phyloP scores from a whole-genome alignment of 2,329 filamentous ascomycete species.

The Polytolypa hystricis region DNA sequence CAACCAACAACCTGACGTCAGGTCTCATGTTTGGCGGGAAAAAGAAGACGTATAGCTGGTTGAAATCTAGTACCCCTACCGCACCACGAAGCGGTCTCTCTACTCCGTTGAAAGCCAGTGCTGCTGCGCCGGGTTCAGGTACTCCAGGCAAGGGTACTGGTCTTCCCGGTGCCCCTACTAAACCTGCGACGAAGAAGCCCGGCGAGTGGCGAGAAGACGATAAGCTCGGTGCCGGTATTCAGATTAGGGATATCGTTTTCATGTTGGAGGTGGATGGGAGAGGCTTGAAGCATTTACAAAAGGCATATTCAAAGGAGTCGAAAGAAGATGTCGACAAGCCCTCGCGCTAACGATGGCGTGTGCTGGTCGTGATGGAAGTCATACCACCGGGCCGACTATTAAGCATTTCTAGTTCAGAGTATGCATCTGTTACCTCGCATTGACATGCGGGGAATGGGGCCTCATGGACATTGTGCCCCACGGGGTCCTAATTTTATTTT shows the following conservation, averaged over 20 bases:
- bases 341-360: too few species aligned
- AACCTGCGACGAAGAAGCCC: conserved; percentile 43
- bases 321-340: too few species aligned
- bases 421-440: too few species aligned
- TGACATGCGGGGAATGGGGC: too few species aligned
- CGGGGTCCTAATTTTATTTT: too few species aligned
- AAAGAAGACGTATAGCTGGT: conserved; percentile 38
- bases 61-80: conserved; percentile 21
- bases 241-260: conserved; percentile 70
- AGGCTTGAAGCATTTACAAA: conserved; percentile 32
- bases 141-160: conserved; percentile 16
- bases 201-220: conserved; percentile 66
- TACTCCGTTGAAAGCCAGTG: conserved; percentile 23
- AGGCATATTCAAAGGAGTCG: conserved; percentile 32
- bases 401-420: too few species aligned
- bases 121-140: conserved; percentile 11
- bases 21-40: conserved; percentile 39
- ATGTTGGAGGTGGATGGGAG: conserved; percentile 68
- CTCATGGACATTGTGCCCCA: too few species aligned
- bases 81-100: conserved; percentile 27
- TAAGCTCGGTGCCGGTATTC: conserved; percentile 66
- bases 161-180: conserved; percentile 18
- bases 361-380: too few species aligned
- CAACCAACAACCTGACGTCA: conserved; percentile 50
- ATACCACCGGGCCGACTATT: too few species aligned